A percentile compares a stretch with the other conserved stretches of the same genome.
These are phyloP conservation scores for Diaporthe ampelina DNA, from an alignment of 2,329 filamentous ascomycete species.

Conservation along the genomic window DNA sequence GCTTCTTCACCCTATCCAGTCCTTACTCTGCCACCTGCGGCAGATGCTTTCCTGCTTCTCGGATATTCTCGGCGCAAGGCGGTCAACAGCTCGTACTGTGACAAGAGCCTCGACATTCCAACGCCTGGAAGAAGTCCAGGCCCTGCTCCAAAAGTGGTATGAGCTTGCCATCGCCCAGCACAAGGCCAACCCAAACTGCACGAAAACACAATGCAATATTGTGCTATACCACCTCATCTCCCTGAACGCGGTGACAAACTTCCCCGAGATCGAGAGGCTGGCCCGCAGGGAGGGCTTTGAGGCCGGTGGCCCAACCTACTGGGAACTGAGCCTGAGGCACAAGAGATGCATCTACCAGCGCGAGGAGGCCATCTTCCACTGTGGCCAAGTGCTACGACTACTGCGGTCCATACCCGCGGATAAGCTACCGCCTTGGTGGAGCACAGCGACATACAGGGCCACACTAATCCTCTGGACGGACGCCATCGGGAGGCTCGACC, in stretches of 20 bases:
- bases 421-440: constrained; percentile 78
- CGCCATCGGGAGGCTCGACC: constrained; percentile 66
- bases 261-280: constrained; percentile 76
- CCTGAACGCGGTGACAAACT: constrained; percentile 77
- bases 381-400: constrained; percentile 75
- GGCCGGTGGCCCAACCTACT: constrained; percentile 58
- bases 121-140: constrained; percentile 75
- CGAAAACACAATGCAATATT: constrained; percentile 74
- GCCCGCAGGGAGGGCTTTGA: constrained; percentile 73
- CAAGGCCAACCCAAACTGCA: constrained; percentile 69
- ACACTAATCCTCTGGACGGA: constrained; percentile 74
- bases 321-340: constrained; percentile 68
- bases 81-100: constrained; percentile 58
- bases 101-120: constrained; percentile 72
- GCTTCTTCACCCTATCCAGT: constrained; percentile 77
- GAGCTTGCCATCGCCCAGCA: constrained; percentile 70
- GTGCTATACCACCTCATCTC: constrained; percentile 80
- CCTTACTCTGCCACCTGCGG: constrained; percentile 73
- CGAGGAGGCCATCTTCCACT: constrained; percentile 76
- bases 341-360: constrained; percentile 74
- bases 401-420: constrained; percentile 71
- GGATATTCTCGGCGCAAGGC: constrained; percentile 63
- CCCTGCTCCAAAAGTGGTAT: constrained; percentile 76
- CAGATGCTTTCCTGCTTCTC: constrained; percentile 77
- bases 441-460: constrained; percentile 78